A percentile compares a stretch with the other conserved stretches of the same genome.
Evolutionary conservation across 176 grass and related monocot species (phyloP).

Genomic region (Carex littledalei): DNA sequence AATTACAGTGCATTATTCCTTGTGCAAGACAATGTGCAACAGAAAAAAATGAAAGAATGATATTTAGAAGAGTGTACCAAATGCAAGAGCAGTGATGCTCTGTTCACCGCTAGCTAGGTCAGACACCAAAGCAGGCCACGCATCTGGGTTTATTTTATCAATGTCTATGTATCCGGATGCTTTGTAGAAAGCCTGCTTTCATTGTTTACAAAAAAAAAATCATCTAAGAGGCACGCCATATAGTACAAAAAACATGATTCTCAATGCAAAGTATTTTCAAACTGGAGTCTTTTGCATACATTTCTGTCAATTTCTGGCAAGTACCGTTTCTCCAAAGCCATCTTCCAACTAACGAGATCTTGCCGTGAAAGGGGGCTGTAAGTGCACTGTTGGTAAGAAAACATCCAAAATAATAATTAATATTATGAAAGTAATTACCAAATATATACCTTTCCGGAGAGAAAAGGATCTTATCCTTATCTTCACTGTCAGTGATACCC

Average conservation of each 20-base stretch:
- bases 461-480: conserved; percentile 51
- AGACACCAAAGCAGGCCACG: conserved; percentile 75
- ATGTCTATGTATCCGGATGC: conserved; percentile 78
- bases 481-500: conserved; percentile 21
- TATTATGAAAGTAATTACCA: conserved; percentile 8
- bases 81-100: conserved; percentile 88
- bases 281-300: conserved; percentile 41
- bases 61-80: conserved; percentile 47
- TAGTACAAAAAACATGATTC: neutral
- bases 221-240: neutral
- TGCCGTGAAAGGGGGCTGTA: conserved; percentile 79
- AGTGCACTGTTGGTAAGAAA: conserved; percentile 20
- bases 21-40: neutral
- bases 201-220: neutral
- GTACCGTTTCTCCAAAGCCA: conserved; percentile 72
- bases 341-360: conserved; percentile 93
- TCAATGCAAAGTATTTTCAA: neutral
- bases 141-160: conserved; percentile 84
- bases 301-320: conserved; percentile 76
- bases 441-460: conserved; percentile 59
- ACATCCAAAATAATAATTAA: neutral
- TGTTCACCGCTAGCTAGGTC: conserved; percentile 79
- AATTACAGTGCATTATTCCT: conserved; percentile 12
- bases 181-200: conserved; percentile 53
- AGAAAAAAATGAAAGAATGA: conserved; percentile 1